A percentile compares a stretch with the other conserved stretches of the same genome.
Evolutionary conservation across 352 stramenopile species (phyloP).

Genomic region (Pythium volutum): DNA sequence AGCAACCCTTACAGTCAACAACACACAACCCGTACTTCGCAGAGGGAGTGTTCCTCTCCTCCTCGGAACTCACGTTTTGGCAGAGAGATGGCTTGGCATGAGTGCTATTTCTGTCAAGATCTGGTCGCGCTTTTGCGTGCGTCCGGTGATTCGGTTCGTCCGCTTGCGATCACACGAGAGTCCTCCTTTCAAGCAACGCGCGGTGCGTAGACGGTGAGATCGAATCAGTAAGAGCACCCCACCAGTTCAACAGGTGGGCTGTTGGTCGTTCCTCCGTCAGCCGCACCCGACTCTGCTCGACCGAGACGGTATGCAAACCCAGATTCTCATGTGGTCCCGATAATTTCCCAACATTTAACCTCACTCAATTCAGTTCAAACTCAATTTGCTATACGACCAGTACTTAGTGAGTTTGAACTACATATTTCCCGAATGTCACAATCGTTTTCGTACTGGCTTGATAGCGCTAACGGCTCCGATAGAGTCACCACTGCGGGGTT

Average conservation of each 20-base stretch:
- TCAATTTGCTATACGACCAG: slow-evolving; percentile 7
- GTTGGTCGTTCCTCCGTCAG: too few relatives aligned
- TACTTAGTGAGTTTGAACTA: too few relatives aligned
- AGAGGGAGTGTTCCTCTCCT: neutral
- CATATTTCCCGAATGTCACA: too few relatives aligned
- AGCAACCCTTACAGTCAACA: too few relatives aligned
- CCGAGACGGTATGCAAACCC: neutral
- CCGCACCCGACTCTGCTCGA: neutral
- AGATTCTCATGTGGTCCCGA: neutral
- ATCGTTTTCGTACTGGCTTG: slow-evolving; percentile 5
- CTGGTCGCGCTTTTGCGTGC: neutral
- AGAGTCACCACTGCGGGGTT: neutral
- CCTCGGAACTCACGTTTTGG: neutral
- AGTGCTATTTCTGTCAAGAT: neutral
- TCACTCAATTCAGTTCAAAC: slow-evolving; percentile 16
- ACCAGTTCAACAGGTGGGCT: neutral
- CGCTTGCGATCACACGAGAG: neutral
- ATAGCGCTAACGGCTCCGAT: slow-evolving; percentile 19
- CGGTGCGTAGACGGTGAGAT: neutral
- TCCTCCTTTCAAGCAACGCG: too few relatives aligned
- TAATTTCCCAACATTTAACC: slow-evolving; percentile 12
- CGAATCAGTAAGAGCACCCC: neutral
- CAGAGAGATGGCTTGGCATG: neutral
- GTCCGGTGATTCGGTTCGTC: neutral
- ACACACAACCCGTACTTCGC: too few relatives aligned